Evolutionary conservation across 768 basidiomycete genomes (phyloP).

Genomic region (Leccinum broughii): DNA sequence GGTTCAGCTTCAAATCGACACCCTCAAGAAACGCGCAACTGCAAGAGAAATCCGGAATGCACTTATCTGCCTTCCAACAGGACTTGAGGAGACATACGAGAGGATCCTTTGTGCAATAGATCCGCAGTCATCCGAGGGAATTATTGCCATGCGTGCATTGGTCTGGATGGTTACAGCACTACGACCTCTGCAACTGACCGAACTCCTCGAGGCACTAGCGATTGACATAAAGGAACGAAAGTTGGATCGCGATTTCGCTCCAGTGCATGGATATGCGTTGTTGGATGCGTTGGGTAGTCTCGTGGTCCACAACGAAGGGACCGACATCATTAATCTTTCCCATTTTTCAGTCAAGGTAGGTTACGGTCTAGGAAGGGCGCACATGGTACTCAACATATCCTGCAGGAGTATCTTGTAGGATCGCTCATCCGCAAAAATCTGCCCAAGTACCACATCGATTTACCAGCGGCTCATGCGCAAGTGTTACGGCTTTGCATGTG

Average conservation of each 20-base stretch:
- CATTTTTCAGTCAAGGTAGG: conserved; percentile 23
- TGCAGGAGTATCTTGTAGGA: neutral
- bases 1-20: conserved; percentile 20
- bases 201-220: conserved; percentile 13
- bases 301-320: conserved; percentile 9
- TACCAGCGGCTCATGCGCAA: neutral
- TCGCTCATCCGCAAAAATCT: neutral
- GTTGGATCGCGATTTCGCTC: neutral
- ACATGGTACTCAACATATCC: neutral
- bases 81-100: conserved; percentile 20
- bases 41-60: conserved; percentile 1
- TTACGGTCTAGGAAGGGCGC: neutral
- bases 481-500: neutral
- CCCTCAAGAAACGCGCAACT: conserved; percentile 6
- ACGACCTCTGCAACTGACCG: conserved; percentile 3
- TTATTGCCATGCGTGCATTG: conserved; percentile 4
- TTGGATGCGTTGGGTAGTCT: conserved; percentile 15
- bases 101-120: conserved; percentile 15
- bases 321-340: conserved; percentile 5
- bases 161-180: conserved; percentile 17
- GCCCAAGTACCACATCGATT: neutral
- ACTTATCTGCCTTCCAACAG: conserved; percentile 13
- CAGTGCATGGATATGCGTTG: neutral
- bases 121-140: neutral
- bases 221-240: conserved; percentile 7